phyloP scores from a whole-genome alignment of 164 flowering plant species.

The Protea cynaroides region DNA sequence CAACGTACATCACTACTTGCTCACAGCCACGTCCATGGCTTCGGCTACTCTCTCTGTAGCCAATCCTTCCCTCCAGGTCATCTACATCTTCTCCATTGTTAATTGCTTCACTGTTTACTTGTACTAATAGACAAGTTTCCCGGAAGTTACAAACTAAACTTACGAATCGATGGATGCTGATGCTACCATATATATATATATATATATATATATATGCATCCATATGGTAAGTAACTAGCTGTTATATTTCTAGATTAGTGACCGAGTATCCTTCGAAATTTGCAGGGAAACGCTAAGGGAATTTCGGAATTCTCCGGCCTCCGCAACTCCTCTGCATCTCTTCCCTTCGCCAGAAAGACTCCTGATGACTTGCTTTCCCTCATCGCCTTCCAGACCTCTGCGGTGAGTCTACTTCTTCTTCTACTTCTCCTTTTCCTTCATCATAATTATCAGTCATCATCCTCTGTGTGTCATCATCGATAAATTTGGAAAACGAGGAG shows the following conservation, averaged over 20 bases:
- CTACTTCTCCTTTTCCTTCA: too few relatives aligned
- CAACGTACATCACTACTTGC: too few relatives aligned
- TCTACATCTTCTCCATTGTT: constrained; percentile 2
- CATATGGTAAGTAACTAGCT: too few relatives aligned
- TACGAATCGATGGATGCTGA: background rate
- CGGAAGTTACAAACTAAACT: background rate
- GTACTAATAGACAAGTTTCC: background rate
- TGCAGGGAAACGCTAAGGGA: constrained; percentile 56
- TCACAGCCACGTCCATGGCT: constrained; percentile 37
- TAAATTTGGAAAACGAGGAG: too few relatives aligned
- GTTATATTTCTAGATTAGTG: too few relatives aligned
- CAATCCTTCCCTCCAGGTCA: constrained; percentile 61
- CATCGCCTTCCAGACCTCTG: constrained; percentile 78
- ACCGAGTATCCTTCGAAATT: too few relatives aligned
- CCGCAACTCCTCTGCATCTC: constrained; percentile 44
- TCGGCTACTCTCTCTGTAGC: constrained; percentile 67
- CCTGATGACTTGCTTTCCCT: constrained; percentile 67
- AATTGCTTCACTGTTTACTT: background rate
- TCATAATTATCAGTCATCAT: too few relatives aligned
- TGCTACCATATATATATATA: too few relatives aligned
- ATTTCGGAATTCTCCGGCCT: constrained; percentile 72
- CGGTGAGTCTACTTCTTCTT: constrained; percentile 24
- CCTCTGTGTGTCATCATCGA: too few relatives aligned
- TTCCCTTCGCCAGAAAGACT: constrained; percentile 49
- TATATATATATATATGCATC: too few relatives aligned